Conservation (phyloP, 2,329 filamentous ascomycete genomes). For the Chaetomiaceae sp. region DNA sequence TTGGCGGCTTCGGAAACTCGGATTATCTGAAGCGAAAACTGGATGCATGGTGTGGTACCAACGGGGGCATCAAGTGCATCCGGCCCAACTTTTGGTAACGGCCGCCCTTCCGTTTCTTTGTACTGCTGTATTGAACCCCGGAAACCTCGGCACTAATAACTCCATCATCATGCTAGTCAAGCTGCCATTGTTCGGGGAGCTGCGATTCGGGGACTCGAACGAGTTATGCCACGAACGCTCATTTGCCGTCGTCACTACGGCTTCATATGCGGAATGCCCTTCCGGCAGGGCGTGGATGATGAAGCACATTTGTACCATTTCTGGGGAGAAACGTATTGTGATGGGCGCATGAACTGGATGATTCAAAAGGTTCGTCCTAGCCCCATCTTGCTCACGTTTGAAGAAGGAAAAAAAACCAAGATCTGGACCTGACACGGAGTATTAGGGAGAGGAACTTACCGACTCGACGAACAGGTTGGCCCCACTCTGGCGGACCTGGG, state of each 20-base stretch:
- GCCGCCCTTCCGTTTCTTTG: neutral
- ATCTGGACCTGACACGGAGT: too few species aligned
- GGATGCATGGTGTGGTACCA: neutral
- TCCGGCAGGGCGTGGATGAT: neutral
- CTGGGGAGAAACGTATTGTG: neutral
- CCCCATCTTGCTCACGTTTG: too few species aligned
- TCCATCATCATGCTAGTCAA: neutral
- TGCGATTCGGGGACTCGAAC: neutral
- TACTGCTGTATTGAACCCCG: neutral
- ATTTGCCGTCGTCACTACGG: constrained; percentile 6
- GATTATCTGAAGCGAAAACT: constrained; percentile 2
- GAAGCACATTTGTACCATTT: neutral
- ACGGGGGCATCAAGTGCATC: constrained; percentile 2
- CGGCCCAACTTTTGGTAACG: constrained; percentile 1
- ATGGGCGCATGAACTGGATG: neutral
- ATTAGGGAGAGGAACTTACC: constrained; percentile 1
- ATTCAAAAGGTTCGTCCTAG: neutral
- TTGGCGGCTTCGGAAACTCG: constrained; percentile 5
- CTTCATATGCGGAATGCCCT: neutral
- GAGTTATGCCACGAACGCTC: neutral
- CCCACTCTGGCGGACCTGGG: neutral
- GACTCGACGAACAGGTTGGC: neutral
- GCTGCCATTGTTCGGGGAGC: constrained; percentile 2
- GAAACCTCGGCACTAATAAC: too few species aligned
- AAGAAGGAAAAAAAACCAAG: too few species aligned